Percentiles rank a stretch among this genome's conserved stretches.
phyloP scores from a whole-genome alignment of 768 basidiomycete genomes.

The Strobilomyces dryophilus region DNA sequence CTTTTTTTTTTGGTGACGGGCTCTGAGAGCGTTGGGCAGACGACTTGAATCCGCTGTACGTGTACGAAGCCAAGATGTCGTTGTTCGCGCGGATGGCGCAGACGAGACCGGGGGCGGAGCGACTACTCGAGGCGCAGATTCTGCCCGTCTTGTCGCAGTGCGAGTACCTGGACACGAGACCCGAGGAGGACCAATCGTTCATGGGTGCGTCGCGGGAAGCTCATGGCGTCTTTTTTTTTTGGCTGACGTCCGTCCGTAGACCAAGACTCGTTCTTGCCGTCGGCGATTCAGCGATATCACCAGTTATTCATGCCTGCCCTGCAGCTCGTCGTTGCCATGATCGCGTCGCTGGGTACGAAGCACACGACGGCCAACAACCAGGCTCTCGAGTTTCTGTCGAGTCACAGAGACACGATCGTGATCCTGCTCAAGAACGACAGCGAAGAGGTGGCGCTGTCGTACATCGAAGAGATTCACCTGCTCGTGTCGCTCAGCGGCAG shows the following conservation, averaged over 20 bases:
- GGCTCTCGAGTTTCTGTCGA: slow-evolving; percentile 71
- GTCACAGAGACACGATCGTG: slow-evolving; percentile 79
- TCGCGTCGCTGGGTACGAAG: slow-evolving; percentile 71
- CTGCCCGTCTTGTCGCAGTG: slow-evolving; percentile 75
- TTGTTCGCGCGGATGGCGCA: slow-evolving; percentile 82
- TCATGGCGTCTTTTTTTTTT: background rate
- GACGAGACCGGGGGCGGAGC: slow-evolving; percentile 79
- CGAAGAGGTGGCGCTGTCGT: slow-evolving; percentile 54
- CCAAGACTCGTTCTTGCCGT: slow-evolving; percentile 81
- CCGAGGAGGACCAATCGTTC: slow-evolving; percentile 77
- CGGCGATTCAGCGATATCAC: slow-evolving; percentile 85
- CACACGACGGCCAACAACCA: slow-evolving; percentile 68
- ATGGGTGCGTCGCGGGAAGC: slow-evolving; percentile 53
- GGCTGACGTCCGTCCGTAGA: slow-evolving; percentile 41
- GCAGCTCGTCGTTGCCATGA: slow-evolving; percentile 72
- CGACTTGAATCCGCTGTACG: slow-evolving; percentile 86
- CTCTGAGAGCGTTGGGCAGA: slow-evolving; percentile 42
- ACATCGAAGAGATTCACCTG: slow-evolving; percentile 77
- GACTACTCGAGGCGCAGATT: slow-evolving; percentile 72
- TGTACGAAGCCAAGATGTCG: slow-evolving; percentile 94
- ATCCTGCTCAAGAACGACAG: slow-evolving; percentile 77
- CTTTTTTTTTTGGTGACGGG: background rate
- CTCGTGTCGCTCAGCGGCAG: slow-evolving; percentile 67
- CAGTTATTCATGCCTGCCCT: slow-evolving; percentile 85
- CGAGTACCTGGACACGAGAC: slow-evolving; percentile 82